Percentiles rank a stretch among this genome's conserved stretches.
These are phyloP conservation scores for Lactarius trivialis DNA, from an alignment of 768 basidiomycete genomes.

Conservation along the genomic window DNA sequence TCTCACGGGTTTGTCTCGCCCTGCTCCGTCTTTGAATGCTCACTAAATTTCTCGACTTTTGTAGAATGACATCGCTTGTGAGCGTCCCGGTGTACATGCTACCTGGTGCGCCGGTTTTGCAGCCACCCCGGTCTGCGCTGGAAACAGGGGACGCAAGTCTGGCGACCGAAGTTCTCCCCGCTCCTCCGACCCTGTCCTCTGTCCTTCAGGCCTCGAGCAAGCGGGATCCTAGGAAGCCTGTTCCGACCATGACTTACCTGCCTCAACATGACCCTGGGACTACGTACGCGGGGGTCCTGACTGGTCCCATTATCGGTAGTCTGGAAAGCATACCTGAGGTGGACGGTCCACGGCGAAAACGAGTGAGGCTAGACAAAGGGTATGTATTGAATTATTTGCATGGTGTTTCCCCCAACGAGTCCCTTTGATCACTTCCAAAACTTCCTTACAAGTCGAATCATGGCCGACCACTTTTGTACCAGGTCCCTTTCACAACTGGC, in stretches of 20 bases:
- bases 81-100: slow-evolving; percentile 65
- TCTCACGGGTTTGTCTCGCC: neutral
- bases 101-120: slow-evolving; percentile 64
- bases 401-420: slow-evolving; percentile 2
- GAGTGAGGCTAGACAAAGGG: slow-evolving; percentile 68
- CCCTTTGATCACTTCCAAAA: slow-evolving; percentile 4
- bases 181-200: slow-evolving; percentile 70
- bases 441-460: neutral
- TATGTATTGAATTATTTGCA: slow-evolving; percentile 34
- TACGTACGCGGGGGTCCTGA: slow-evolving; percentile 74
- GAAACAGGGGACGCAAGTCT: slow-evolving; percentile 51
- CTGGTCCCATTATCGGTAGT: slow-evolving; percentile 43
- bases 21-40: neutral
- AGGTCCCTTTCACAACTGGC: slow-evolving; percentile 61
- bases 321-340: slow-evolving; percentile 43
- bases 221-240: slow-evolving; percentile 76
- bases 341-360: slow-evolving; percentile 65
- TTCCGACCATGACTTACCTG: slow-evolving; percentile 67
- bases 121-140: slow-evolving; percentile 76
- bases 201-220: slow-evolving; percentile 59
- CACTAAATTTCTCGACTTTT: slow-evolving; percentile 10
- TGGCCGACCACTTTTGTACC: slow-evolving; percentile 18
- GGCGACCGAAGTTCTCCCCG: slow-evolving; percentile 87
- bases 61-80: slow-evolving; percentile 63
- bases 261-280: slow-evolving; percentile 82